Conservation (phyloP, 1,139 yeast genomes). For the Suhomyces chickasaworum region DNA sequence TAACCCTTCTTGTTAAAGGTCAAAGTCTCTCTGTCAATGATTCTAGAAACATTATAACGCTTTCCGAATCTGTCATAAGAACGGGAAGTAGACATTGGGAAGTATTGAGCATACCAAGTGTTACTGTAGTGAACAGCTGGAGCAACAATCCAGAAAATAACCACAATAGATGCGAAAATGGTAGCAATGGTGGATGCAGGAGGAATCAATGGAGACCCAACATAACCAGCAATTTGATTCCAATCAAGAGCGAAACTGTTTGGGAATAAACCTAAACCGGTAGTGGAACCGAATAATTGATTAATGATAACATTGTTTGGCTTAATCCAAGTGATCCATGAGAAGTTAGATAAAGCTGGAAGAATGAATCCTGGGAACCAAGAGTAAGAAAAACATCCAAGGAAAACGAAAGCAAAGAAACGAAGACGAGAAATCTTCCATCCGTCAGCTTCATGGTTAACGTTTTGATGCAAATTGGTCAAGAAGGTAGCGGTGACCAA, state of each 20-base stretch:
- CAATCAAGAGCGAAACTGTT: conserved; percentile 42
- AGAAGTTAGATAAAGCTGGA: conserved; percentile 25
- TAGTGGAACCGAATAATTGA: conserved; percentile 60
- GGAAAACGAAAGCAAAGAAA: conserved; percentile 34
- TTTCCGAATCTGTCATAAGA: conserved; percentile 42
- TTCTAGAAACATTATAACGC: conserved; percentile 40
- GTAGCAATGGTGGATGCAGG: conserved; percentile 62
- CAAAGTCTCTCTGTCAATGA: conserved; percentile 42
- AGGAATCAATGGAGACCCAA: conserved; percentile 68
- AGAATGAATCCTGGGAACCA: conserved; percentile 46
- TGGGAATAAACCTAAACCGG: conserved; percentile 68
- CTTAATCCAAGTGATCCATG: conserved; percentile 36
- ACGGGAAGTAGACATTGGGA: conserved; percentile 44
- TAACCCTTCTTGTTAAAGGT: conserved; percentile 52
- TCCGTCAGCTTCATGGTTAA: conserved; percentile 53
- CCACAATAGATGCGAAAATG: conserved; percentile 34
- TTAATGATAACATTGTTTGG: conserved; percentile 51
- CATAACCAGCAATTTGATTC: conserved; percentile 54
- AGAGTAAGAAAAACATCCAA: conserved; percentile 37
- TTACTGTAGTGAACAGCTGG: conserved; percentile 48
- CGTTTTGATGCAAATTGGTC: conserved; percentile 62
- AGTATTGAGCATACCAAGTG: conserved; percentile 46
- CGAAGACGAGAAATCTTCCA: conserved; percentile 43
- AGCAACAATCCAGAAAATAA: conserved; percentile 44
- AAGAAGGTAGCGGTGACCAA: conserved; percentile 50